Evolutionary conservation across 345 rosid genomes (phyloP).

Genomic region (Syzygium aqueum): DNA sequence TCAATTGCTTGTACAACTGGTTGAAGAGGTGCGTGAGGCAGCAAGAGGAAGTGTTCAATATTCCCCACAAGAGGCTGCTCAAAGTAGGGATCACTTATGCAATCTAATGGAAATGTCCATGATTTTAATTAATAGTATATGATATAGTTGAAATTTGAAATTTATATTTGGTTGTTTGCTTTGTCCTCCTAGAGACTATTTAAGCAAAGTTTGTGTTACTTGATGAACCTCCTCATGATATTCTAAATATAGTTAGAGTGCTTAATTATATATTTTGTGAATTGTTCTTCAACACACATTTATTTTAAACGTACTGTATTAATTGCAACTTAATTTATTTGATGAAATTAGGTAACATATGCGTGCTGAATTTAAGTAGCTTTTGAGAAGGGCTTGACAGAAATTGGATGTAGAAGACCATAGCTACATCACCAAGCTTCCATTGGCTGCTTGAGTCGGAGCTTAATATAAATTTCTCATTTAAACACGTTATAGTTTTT

Average conservation of each 20-base stretch:
- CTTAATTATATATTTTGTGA: too few species aligned
- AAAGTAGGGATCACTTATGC: constrained; percentile 24
- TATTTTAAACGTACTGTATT: not conserved
- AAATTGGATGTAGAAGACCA: not conserved
- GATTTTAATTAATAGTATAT: too few species aligned
- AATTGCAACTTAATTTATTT: not conserved
- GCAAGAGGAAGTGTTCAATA: constrained; percentile 10
- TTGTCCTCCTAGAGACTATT: not conserved
- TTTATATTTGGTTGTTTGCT: not conserved
- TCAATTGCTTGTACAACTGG: constrained; percentile 15
- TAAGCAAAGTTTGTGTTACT: not conserved
- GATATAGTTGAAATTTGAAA: too few species aligned
- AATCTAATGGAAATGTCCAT: not conserved
- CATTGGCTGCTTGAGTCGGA: not conserved
- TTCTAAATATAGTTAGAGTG: not conserved
- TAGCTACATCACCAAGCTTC: not conserved
- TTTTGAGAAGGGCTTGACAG: not conserved
- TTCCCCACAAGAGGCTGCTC: constrained; percentile 15
- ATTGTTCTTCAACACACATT: not conserved
- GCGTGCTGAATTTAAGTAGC: not conserved
- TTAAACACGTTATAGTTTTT: not conserved
- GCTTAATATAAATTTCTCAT: not conserved
- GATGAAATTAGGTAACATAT: not conserved
- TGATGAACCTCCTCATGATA: not conserved
- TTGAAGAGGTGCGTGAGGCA: constrained; percentile 16